Percentiles rank a stretch among this genome's conserved stretches.
These are phyloP conservation scores for Plectosphaerella sp. DNA, from an alignment of 2,329 filamentous ascomycete genomes.

Conservation along the genomic window DNA sequence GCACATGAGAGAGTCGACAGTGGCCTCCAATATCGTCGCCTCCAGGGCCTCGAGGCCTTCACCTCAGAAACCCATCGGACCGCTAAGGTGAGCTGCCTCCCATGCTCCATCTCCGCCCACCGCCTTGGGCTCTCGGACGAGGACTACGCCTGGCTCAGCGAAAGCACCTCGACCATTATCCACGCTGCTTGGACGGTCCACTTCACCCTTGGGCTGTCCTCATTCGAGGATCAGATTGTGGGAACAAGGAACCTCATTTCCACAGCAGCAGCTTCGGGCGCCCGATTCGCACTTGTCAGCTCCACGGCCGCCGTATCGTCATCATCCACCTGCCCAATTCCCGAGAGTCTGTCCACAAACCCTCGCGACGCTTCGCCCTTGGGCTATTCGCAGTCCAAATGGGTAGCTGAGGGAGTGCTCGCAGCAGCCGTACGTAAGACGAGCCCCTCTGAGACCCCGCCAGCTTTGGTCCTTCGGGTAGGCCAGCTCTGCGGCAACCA, in stretches of 20 bases:
- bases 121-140: constrained; percentile 15
- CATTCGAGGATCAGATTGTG: constrained; percentile 13
- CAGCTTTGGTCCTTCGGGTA: constrained; percentile 29
- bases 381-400: constrained; percentile 45
- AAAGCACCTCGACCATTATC: constrained; percentile 11
- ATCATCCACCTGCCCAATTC: background rate
- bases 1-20: background rate
- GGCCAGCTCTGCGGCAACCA: constrained; percentile 41
- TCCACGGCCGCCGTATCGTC: constrained; percentile 3
- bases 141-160: background rate
- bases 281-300: constrained; percentile 2
- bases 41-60: background rate
- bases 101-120: constrained; percentile 1
- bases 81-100: background rate
- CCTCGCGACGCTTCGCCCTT: constrained; percentile 36
- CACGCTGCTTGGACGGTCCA: constrained; percentile 15
- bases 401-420: constrained; percentile 42
- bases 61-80: background rate
- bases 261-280: constrained; percentile 2
- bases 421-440: constrained; percentile 25
- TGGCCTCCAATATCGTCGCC: background rate
- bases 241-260: constrained; percentile 10
- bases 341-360: constrained; percentile 9
- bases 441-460: constrained; percentile 5
- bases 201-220: constrained; percentile 11